phyloP scores from a whole-genome alignment of 2,329 filamentous ascomycete genomes.

The Fusarium papillatum region DNA sequence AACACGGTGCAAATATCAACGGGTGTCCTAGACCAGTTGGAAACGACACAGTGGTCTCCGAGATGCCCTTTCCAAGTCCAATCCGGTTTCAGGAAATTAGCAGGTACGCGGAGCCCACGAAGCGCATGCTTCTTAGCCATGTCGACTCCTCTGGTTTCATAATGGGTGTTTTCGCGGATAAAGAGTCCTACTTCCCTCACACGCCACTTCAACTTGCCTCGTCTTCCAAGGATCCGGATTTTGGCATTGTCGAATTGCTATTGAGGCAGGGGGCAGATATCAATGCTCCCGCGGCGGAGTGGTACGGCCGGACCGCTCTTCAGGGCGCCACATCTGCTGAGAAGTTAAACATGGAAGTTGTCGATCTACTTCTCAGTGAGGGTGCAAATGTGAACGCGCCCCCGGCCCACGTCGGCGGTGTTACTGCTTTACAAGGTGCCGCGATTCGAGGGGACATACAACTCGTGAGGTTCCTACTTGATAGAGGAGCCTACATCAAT shows the following conservation, averaged over 20 bases:
- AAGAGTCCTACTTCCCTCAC: neutral
- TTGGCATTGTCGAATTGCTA: neutral
- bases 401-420: neutral
- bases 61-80: neutral
- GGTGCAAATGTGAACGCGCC: slow-evolving; percentile 5
- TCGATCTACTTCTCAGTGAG: neutral
- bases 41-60: neutral
- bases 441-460: neutral
- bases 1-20: neutral
- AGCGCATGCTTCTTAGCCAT: neutral
- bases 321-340: neutral
- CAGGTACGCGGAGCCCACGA: accelerated
- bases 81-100: accelerated
- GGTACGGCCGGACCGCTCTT: neutral
- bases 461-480: neutral
- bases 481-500: neutral
- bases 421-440: slow-evolving; percentile 12
- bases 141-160: neutral
- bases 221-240: neutral
- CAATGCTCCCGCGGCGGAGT: neutral
- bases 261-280: neutral
- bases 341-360: neutral
- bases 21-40: neutral
- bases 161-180: neutral
- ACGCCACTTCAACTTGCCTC: neutral